Conservation (phyloP, 1,284 basidiomycete genomes). For the Rhizopogon hawkerae region DNA sequence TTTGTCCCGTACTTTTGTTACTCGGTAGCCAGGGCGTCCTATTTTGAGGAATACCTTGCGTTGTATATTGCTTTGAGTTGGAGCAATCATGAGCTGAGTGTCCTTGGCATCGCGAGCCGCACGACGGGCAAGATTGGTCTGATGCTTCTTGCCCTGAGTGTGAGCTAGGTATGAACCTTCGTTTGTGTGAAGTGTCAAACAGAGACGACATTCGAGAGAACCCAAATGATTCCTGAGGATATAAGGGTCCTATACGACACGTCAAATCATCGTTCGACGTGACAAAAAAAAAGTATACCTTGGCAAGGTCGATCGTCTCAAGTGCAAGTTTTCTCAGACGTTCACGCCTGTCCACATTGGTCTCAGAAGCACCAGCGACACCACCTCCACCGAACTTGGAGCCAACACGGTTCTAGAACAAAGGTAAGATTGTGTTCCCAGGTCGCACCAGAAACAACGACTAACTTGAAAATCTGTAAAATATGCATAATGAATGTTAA, state of each 20-base stretch:
- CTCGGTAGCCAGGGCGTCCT: conserved; percentile 89
- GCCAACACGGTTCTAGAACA: conserved; percentile 77
- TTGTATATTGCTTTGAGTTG: conserved; percentile 66
- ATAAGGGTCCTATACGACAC: conserved; percentile 76
- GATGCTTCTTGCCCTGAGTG: conserved; percentile 99
- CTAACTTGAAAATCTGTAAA: conserved; percentile 40
- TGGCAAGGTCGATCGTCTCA: conserved; percentile 94
- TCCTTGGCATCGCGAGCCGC: conserved; percentile 96
- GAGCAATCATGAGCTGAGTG: conserved; percentile 76
- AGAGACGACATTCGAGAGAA: conserved; percentile 95
- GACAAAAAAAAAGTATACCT: conserved; percentile 42
- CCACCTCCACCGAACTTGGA: conserved; percentile 95
- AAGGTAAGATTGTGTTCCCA: conserved; percentile 4
- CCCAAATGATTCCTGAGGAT: conserved; percentile 97
- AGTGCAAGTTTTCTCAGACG: conserved; percentile 90
- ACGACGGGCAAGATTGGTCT: conserved; percentile 94
- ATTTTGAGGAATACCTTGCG: conserved; percentile 97
- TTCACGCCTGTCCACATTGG: conserved; percentile 92
- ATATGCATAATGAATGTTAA: conserved; percentile 4
- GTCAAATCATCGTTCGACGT: conserved; percentile 5
- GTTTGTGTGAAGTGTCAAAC: conserved; percentile 96
- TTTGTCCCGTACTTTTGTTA: conserved; percentile 79
- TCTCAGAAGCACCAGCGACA: conserved; percentile 87
- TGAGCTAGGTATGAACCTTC: conserved; percentile 99
- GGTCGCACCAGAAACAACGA: not conserved